A percentile compares a stretch with the other conserved stretches of the same genome.
These are phyloP conservation scores for Fusarium sublunatum DNA, from an alignment of 2,329 filamentous ascomycete genomes.

Conservation along the genomic window DNA sequence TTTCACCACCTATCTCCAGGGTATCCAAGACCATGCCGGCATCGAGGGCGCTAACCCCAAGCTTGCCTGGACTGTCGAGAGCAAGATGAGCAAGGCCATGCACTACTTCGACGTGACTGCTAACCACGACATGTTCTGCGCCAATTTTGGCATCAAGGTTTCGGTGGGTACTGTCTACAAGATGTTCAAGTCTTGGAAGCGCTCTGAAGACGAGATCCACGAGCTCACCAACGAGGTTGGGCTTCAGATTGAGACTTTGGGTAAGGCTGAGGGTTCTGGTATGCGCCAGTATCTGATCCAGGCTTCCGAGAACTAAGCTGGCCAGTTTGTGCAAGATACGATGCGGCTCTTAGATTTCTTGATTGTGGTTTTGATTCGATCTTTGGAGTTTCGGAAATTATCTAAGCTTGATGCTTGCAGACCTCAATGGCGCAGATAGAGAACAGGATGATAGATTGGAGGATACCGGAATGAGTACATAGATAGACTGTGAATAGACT, in stretches of 20 bases:
- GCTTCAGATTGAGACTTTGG: conserved; percentile 34
- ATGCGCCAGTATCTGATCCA: conserved; percentile 40
- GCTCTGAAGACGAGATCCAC: conserved; percentile 24
- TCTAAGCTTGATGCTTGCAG: conserved; percentile 9
- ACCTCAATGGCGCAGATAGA: not conserved
- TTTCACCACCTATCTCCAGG: conserved; percentile 29
- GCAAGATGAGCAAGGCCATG: conserved; percentile 26
- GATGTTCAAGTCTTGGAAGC: conserved; percentile 46
- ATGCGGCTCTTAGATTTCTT: fast-evolving
- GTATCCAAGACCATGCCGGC: conserved; percentile 28
- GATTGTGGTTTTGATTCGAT: not conserved
- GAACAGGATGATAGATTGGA: not conserved
- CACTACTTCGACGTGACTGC: conserved; percentile 38
- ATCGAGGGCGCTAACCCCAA: conserved; percentile 11
- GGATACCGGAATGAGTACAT: no score
- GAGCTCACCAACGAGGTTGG: conserved; percentile 20
- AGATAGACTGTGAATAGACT: not conserved
- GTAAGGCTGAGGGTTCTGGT: conserved; percentile 34
- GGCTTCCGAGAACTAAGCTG: not conserved
- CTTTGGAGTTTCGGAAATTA: conserved; percentile 3
- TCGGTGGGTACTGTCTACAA: conserved; percentile 18
- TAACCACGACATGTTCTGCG: conserved; percentile 26
- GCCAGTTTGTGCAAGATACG: not conserved
- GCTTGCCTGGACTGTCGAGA: conserved; percentile 17
- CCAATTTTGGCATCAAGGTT: conserved; percentile 5